phyloP scores from a whole-genome alignment of 2,329 filamentous ascomycete species.

The Biscogniauxia sp. region DNA sequence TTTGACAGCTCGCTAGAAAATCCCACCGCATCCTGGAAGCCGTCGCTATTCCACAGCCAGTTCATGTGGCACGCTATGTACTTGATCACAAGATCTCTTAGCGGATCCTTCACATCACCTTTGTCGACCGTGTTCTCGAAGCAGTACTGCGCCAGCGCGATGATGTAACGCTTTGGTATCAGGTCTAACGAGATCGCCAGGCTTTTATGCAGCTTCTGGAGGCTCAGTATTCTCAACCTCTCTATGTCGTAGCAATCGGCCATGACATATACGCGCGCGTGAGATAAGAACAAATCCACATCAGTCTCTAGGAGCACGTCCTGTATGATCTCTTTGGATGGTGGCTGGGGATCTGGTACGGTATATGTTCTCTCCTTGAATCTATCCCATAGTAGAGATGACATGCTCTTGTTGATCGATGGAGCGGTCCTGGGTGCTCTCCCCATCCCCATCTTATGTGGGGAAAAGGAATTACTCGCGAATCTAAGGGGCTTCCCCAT shows the following conservation, averaged over 20 bases:
- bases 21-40: background rate
- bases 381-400: background rate
- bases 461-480: too few species aligned
- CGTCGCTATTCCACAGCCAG: background rate
- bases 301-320: slow-evolving; percentile 9
- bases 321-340: background rate
- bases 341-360: background rate
- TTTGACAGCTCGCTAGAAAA: background rate
- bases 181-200: slow-evolving; percentile 30
- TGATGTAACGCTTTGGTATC: slow-evolving; percentile 28
- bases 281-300: slow-evolving; percentile 35
- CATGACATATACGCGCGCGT: slow-evolving; percentile 38
- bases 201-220: slow-evolving; percentile 33
- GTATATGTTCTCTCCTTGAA: background rate
- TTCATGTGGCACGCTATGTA: background rate
- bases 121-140: slow-evolving; percentile 32
- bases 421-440: too few species aligned
- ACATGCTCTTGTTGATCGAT: background rate
- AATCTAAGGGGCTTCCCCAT: too few species aligned
- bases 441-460: too few species aligned
- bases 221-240: slow-evolving; percentile 28
- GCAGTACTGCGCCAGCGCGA: slow-evolving; percentile 35
- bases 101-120: slow-evolving; percentile 3
- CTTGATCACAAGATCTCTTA: background rate
- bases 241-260: slow-evolving; percentile 39